Evolutionary conservation across 2,329 filamentous ascomycete genomes (phyloP).

Genomic region (Diaporthe amygdali): DNA sequence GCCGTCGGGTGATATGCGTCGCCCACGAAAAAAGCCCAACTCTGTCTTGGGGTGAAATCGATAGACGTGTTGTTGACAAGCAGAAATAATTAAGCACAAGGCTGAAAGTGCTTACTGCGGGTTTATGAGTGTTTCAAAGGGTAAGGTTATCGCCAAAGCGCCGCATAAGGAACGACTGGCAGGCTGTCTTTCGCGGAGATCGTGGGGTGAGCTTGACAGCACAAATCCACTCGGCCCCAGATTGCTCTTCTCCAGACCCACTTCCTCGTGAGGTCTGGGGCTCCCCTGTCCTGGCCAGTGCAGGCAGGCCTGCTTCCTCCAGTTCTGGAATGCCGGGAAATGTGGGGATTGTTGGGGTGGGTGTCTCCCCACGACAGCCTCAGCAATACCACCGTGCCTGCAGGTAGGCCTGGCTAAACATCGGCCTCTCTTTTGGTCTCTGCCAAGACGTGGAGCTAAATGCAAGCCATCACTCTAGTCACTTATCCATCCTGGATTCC

Average conservation of each 20-base stretch:
- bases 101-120: not conserved
- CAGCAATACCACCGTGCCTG: not conserved
- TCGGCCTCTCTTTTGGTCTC: not conserved
- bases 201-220: constrained; percentile 13
- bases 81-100: not conserved
- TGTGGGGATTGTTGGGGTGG: constrained; percentile 1
- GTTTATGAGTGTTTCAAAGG: not conserved
- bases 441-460: not conserved
- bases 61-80: not conserved
- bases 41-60: not conserved
- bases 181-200: not conserved
- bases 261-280: constrained; percentile 10
- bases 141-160: not conserved
- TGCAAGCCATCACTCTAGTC: not conserved
- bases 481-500: not conserved
- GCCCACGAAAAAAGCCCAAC: not conserved
- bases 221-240: constrained; percentile 8
- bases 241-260: constrained; percentile 8
- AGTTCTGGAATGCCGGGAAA: constrained; percentile 12
- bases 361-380: constrained; percentile 9
- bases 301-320: not conserved
- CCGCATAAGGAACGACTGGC: not conserved
- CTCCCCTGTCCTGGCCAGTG: not conserved
- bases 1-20: not conserved
- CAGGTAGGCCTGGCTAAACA: not conserved